Percentiles rank a stretch among this genome's conserved stretches.
These are phyloP conservation scores for Termitomyces sp. DNA, from an alignment of 768 basidiomycete species.

Conservation along the genomic window DNA sequence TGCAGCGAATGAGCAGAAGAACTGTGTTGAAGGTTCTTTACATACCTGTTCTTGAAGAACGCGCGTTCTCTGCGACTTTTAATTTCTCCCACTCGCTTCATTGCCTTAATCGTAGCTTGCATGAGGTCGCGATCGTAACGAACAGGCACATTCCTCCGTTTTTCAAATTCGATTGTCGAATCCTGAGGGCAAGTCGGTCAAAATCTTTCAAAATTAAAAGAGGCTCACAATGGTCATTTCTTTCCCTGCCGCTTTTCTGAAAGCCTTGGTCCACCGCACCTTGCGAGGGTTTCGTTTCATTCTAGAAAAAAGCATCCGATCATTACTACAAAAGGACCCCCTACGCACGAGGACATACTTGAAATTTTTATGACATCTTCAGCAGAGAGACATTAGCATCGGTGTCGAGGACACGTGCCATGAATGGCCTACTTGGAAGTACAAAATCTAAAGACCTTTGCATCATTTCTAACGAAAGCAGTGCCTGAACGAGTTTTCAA, in stretches of 20 bases:
- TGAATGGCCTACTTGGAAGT: conserved; percentile 77
- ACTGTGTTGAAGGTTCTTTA: background rate
- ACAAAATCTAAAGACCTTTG: conserved; percentile 97
- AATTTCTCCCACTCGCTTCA: conserved; percentile 94
- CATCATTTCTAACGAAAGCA: conserved; percentile 96
- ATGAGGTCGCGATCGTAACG: conserved; percentile 95
- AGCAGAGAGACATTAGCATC: background rate
- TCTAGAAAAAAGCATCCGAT: conserved; percentile 35
- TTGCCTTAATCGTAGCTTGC: conserved; percentile 91
- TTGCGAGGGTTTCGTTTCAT: conserved; percentile 99
- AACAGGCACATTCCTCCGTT: conserved; percentile 95
- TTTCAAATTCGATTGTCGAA: conserved; percentile 98
- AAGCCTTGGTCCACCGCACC: conserved; percentile 99
- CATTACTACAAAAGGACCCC: conserved; percentile 2
- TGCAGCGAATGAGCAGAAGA: conserved; percentile 26
- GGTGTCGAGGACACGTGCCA: background rate
- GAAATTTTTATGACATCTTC: conserved; percentile 96
- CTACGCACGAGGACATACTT: conserved; percentile 53
- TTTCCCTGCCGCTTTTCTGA: conserved; percentile 97
- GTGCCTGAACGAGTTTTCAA: conserved; percentile 46
- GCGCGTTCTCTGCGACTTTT: conserved; percentile 85
- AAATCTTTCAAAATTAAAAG: background rate
- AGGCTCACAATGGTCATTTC: conserved; percentile 96
- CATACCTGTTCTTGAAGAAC: conserved; percentile 91
- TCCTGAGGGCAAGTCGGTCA: conserved; percentile 51